Base-by-base conservation (phyloP, 768 basidiomycete species). In the Termitomyces sp. region DNA sequence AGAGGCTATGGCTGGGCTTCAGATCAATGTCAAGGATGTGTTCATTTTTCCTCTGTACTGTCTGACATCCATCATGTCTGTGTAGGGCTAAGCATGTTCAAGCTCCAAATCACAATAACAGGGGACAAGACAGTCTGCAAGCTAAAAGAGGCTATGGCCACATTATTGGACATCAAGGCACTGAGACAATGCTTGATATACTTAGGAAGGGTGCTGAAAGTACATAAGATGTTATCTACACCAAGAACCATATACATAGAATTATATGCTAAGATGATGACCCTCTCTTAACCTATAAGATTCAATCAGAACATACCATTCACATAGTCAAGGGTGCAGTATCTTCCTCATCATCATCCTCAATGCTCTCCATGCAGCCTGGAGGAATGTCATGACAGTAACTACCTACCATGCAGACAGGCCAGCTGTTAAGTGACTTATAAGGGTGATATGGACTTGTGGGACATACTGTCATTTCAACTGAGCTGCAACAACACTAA, bases 111-210 rank as follows among this genome's bases (percentile, higher is more conserved):
- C n/a, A n/a, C n/a, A n/a, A 93, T 98, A 66, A 72, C 79, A 49
- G 79, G 84, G 3, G 85, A 87, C 69, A 93, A 94, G 77, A 89
- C 88, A 1, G 94, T 98, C 26, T 73, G 78, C 48, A 92, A 98
- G 61, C 86, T 99, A 67, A 99, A 99, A 78, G 80, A 86, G 58
- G 85, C 86, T 33, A 91, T 99, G 72, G 89, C 94, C 8, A 84
- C 76, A 30, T 84, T 91, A 74, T 87, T 88, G 2, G 86, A 94
- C 65, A 91, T 96, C 28, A 83, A 86, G 61, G 90, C 91, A 14
- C 92, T 91, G 50, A 75, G 90, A 51, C 95, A 96, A 70, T 75
- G 96, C 37, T 75, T 98, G 60, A 98, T 98, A 62, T 99, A 95
- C 71, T 91, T 89, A 88, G 87, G 88, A 12, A 80, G 86, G 61